phyloP scores from a whole-genome alignment of 2,329 filamentous ascomycete genomes.

The Ceratocystis lukuohia region DNA sequence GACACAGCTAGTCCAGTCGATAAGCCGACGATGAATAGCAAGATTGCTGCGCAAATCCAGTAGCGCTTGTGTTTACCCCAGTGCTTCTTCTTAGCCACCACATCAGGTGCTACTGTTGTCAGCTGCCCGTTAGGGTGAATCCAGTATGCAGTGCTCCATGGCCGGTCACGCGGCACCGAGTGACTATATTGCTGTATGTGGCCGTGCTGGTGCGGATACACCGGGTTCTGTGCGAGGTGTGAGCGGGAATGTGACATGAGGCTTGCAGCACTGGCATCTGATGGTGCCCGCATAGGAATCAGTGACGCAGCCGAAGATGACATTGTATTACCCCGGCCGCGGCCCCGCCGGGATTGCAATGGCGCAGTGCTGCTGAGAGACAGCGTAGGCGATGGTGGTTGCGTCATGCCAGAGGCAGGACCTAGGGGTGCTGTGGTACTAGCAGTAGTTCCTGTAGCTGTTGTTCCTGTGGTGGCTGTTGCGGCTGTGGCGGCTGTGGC shows the following conservation, averaged over 20 bases:
- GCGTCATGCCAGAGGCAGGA: not conserved
- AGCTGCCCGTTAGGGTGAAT: conserved; percentile 10
- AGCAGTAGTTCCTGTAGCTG: not conserved
- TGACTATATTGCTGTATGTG: not conserved
- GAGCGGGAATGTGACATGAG: not conserved
- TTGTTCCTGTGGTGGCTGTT: not conserved
- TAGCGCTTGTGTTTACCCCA: conserved; percentile 17
- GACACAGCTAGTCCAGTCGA: conserved; percentile 18
- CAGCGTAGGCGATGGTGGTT: not conserved
- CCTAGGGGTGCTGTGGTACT: not conserved
- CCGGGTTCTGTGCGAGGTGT: not conserved
- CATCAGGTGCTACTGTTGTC: not conserved
- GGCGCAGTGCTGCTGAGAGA: not conserved
- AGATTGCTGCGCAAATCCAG: conserved; percentile 16
- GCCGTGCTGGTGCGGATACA: conserved; percentile 5
- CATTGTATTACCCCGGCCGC: not conserved
- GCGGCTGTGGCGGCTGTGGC: not conserved
- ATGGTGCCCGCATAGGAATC: not conserved
- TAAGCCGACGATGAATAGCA: conserved; percentile 16
- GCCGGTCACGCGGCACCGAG: conserved; percentile 1
- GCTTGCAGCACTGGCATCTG: not conserved
- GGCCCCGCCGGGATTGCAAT: not conserved
- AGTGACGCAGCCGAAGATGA: not conserved
- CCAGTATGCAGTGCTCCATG: conserved; percentile 18
- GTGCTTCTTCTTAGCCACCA: conserved; percentile 6